Evolutionary conservation across 2,329 filamentous ascomycete genomes (phyloP).

Genomic region (Blumeria hordei): DNA sequence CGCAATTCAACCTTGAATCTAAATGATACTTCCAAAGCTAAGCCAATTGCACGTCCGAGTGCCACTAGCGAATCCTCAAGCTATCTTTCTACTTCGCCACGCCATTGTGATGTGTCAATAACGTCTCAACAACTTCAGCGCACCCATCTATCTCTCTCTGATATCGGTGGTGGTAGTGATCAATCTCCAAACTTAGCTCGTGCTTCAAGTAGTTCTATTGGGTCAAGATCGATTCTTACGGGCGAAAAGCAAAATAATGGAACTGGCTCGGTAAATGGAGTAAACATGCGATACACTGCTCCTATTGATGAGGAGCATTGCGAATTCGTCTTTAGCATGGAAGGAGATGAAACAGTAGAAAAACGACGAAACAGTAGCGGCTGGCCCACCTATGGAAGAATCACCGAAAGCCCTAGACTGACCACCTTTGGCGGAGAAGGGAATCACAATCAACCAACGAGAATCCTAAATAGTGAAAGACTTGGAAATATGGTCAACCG

Average conservation of each 20-base stretch:
- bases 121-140: conserved; percentile 38
- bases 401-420: conserved; percentile 8
- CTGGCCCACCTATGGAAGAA: conserved; percentile 10
- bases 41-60: conserved; percentile 18
- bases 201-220: conserved; percentile 19
- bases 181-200: conserved; percentile 25
- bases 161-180: no score
- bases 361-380: conserved; percentile 17
- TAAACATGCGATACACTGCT: conserved; percentile 32
- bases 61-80: conserved; percentile 12
- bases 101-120: conserved; percentile 26
- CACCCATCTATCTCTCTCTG: conserved; percentile 20
- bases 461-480: no score
- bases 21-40: conserved; percentile 20
- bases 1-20: conserved; percentile 36
- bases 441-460: no score
- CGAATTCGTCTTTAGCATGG: conserved; percentile 41
- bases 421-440: no score
- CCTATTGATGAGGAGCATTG: conserved; percentile 41
- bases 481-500: no score
- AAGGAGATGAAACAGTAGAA: conserved; percentile 38
- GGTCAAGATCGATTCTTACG: conserved; percentile 17
- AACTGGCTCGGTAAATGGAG: conserved; percentile 21
- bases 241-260: conserved; percentile 35
- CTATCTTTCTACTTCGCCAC: conserved; percentile 14